Base-by-base conservation (phyloP, 768 basidiomycete species). In the Trametes maxima region DNA sequence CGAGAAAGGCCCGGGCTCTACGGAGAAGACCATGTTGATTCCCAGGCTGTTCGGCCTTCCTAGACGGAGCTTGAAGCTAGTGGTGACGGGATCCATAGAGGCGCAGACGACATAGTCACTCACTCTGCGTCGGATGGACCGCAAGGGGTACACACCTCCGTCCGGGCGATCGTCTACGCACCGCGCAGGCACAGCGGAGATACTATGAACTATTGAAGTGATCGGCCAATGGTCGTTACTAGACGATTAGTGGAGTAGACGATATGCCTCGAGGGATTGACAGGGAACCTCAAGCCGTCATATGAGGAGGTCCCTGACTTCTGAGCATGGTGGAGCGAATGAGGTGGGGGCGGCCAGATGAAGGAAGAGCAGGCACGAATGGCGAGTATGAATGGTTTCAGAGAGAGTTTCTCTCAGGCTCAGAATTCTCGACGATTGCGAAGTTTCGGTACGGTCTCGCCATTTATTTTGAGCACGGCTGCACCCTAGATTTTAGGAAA, bases 111-210 rank as follows among this genome's bases (percentile, higher is more conserved):
- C 14, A n/a, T 16, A 24, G 21, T 33, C 13, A 37, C 16, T 13
- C 45, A 5, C 28, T 16, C 36, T 33, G 4, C 11, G 6, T 47
- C 45, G 45, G 45, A 21, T 6, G 45, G 4, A 36, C 22, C 40
- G 35, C n/a, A n/a, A 28, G n/a, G 28, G 42, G 3, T 12, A 25
- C 21, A 11, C 21, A 22, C 28, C 28, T 55, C 35, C 42, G 22
- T 4, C 36, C 25, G 28, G 54, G n/a, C 43, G 54, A 55, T 36
- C 43, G 43, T 36, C 54, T 22, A 28, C 17, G 22, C n/a, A 17
- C 21, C 37, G 47, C 56, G 56, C 56, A 12, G 56, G 40, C 49
- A 28, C 47, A 39, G 47, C 39, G 45, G 36, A 37, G 45, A 47
- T 56, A 47, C 44, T 21, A 45, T 47, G 55, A 21, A 28, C 37